Evolutionary conservation across 2,329 filamentous ascomycete species (phyloP), one percentile per base, ranked within the genome.

Genomic region (Botrytis tulipae): DNA sequence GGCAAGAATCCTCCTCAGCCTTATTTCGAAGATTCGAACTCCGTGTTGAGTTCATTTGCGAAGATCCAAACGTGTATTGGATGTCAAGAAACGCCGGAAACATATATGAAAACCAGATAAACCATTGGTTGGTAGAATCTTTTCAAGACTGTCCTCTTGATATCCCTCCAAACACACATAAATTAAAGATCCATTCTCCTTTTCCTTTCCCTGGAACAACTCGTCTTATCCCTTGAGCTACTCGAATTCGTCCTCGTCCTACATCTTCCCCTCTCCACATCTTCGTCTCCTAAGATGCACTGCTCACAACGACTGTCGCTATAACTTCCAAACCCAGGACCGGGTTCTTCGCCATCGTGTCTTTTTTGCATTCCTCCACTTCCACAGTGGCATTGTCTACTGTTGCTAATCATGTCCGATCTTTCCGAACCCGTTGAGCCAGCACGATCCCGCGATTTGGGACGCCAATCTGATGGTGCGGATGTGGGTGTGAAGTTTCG

Each of bases 171-270:
- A 29, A 1, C 51, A 57, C n/a, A 25, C 35, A 40, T n/a, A 57
- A n/a, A 57, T 69, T 8, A 69, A 4, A 69, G 35, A 42, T 69
- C 20, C 66, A 69, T 18, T 37, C 48, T 59, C 37, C 66, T 69
- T 20, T 32, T 69, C 35, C 42, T 69, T 51, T 69, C 66, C n/a
- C 35, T 69, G 14, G 48, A 57, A 42, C 65, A 29, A 22, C 66
- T 69, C 37, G 48, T 44, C 18, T 69, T 69, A 25, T 69, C 48
- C 37, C 66, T 57, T 22, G 66, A 69, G 54, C 18, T 57, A 25
- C 66, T 69, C 22, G 48, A 69, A 59, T 69, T 69, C 18, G 66
- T 69, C 48, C 66, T 57, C 48, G 66, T 44, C 66, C 66, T 69
- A 44, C 66, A 57, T 69, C 66, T 42, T 44, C 66, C 66, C 37